phyloP scores from a whole-genome alignment of 805 yeast genomes.

The Pichia phayaonensis region DNA sequence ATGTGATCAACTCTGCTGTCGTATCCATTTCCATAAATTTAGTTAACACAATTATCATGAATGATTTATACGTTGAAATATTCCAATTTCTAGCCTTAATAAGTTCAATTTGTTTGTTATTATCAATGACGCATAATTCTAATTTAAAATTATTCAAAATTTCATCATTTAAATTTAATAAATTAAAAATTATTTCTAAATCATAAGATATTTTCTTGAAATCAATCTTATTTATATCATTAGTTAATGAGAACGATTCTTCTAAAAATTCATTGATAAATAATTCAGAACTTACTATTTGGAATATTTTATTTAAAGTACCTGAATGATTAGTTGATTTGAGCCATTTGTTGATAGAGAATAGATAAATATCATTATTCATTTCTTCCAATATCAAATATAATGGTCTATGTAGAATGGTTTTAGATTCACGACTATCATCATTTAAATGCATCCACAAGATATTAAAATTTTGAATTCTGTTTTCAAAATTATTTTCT shows the following conservation, averaged over 20 bases:
- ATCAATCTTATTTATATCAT: slow-evolving; percentile 42
- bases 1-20: slow-evolving; percentile 14
- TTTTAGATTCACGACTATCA: slow-evolving; percentile 37
- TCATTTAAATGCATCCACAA: slow-evolving; percentile 67
- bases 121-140: slow-evolving; percentile 53
- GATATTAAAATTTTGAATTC: slow-evolving; percentile 49
- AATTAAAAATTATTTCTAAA: slow-evolving; percentile 42
- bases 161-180: slow-evolving; percentile 40
- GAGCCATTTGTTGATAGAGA: slow-evolving; percentile 44
- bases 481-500: slow-evolving; percentile 28
- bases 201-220: slow-evolving; percentile 56
- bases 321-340: slow-evolving; percentile 40
- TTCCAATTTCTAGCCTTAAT: slow-evolving; percentile 39
- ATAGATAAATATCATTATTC: slow-evolving; percentile 34
- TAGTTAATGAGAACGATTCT: slow-evolving; percentile 16
- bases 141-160: slow-evolving; percentile 43
- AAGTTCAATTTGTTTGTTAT: slow-evolving; percentile 33
- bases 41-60: slow-evolving; percentile 38
- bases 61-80: slow-evolving; percentile 54
- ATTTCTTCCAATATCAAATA: slow-evolving; percentile 63
- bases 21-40: slow-evolving; percentile 34
- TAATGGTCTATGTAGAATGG: slow-evolving; percentile 53
- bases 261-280: slow-evolving; percentile 31
- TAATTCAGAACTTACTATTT: slow-evolving; percentile 47
- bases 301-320: slow-evolving; percentile 52